A percentile compares a stretch with the other conserved stretches of the same genome.
phyloP scores from a whole-genome alignment of 805 yeast species.

The Metschnikowia gelsemii region DNA sequence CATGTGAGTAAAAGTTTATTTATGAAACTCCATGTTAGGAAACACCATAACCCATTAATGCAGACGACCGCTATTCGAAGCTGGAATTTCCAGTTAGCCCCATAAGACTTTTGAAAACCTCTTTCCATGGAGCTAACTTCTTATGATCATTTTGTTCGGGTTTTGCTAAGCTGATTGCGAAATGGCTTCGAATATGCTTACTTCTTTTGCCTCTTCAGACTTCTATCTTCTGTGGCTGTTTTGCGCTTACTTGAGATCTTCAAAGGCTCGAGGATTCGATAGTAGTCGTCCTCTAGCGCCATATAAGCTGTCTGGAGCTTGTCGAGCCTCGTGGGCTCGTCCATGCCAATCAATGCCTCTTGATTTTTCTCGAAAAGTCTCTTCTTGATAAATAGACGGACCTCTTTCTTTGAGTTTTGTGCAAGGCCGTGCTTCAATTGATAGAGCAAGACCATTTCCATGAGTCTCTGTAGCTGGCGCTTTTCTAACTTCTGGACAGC shows the following conservation, averaged over 20 bases:
- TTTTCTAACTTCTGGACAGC: conserved; percentile 58
- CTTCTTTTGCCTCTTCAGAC: conserved; percentile 11
- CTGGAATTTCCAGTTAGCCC: too few relatives aligned
- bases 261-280: conserved; percentile 48
- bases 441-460: conserved; percentile 70
- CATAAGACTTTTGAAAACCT: too few relatives aligned
- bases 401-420: conserved; percentile 32
- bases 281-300: conserved; percentile 68
- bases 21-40: too few relatives aligned
- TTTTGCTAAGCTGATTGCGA: too few relatives aligned
- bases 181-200: too few relatives aligned
- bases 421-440: conserved; percentile 27
- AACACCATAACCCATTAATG: too few relatives aligned
- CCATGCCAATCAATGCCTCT: conserved; percentile 71
- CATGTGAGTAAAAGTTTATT: conserved; percentile 1
- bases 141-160: too few relatives aligned
- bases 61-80: too few relatives aligned
- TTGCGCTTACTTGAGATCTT: conserved; percentile 23
- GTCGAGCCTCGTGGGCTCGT: conserved; percentile 59
- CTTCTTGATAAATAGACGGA: conserved; percentile 65
- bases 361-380: conserved; percentile 76
- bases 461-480: conserved; percentile 72
- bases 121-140: too few relatives aligned
- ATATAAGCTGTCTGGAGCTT: conserved; percentile 75
- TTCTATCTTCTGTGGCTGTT: not conserved